Base-by-base conservation (phyloP, 768 basidiomycete species). In the Podaxis sp. region DNA sequence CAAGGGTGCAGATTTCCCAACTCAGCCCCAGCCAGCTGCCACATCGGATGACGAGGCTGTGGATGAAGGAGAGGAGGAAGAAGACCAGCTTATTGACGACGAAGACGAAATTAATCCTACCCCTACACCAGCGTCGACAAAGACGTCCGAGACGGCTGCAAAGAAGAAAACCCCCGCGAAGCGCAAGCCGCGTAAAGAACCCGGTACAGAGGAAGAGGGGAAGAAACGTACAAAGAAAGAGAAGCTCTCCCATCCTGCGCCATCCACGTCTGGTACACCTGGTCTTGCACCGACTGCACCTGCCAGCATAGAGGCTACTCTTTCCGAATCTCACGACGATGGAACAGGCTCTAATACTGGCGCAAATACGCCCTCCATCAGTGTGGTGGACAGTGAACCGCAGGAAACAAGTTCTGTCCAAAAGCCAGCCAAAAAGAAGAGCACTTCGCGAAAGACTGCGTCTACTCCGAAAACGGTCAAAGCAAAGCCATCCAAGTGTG, bases 1-100 rank as follows among this genome's bases (percentile, higher is more conserved):
- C 64, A 64, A 71, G 65, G 62, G 58, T 52, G 42, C 62, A 47
- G 38, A 65, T 55, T 50, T 63, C 46, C 36, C 68, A 62, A 28
- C 55, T 11, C 42, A 61, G 64, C 68, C 67, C 58, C 64, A 68
- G 57, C 46, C 47, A 42, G 62, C 66, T 14, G 61, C 64, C 16
- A 61, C 67, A 37, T 61, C 58, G 16, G 63, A 58, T 13, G 64
- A 55, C 13, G 66, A 64, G 36, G 82, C 79, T 14, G 82, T 82
- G 10, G 86, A 83, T 6, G 87, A 89, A 35, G 82, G 82, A 0
- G 88, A 89, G 37, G 84, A 86, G 46, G 84, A 89, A 70, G 88
- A 90, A 73, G 90, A 92, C 75, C 85, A 91, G 66, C 82, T 91
- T 64, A 87, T 91, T 65, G 90, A 92, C 71, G 90, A 73, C 58